Base-by-base conservation (phyloP, 169 alveolate genomes). In the Babesia ovis region DNA sequence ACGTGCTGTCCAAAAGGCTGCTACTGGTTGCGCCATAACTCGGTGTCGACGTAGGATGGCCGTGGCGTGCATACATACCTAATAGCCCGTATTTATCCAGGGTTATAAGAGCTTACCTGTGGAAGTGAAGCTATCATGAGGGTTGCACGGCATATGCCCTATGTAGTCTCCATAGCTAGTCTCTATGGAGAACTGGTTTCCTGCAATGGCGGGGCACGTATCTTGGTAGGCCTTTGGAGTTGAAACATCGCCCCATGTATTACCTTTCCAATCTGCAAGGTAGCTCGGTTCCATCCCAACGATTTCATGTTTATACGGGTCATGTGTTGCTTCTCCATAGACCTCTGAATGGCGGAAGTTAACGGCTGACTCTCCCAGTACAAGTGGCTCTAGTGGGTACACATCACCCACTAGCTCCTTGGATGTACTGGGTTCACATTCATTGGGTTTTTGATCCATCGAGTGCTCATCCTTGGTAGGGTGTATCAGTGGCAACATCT, bases 201-300 rank as follows among this genome's bases (percentile, higher is more conserved):
- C 22, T 4, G n/a, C 14, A 18, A 4, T 12, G 14, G 58, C 9
- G 25, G 25, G 43, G 29, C 42, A 64, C 23, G 48, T 16, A 2
- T 64, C 74, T 61, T 64, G 62, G 22, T 50, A 32, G 1, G 62
- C 12, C 51, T 11, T 45, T 6, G 45, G 74, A 16, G 59, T 64
- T 11, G 74, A 14, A 8, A 8, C 39, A 4, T 64, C 74, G 27
- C 18, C 5, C 74, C 74, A 64, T 25, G 4, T 31, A 12, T 41
- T 23, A 16, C 50, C 61, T 37, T 29, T 46, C 74, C 74, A 64
- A 42, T 64, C 51, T 4, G 74, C 74, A 12, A 64, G 61, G 74
- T 64, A 64, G 50, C 74, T 48, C 31, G 74, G 74, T n/a, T 64
- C 74, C 74, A 64, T 64, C 12, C 74, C 74, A 16, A 64, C 74